A percentile compares a stretch with the other conserved stretches of the same genome.
These are phyloP conservation scores for Cadophora sp. DNA, from an alignment of 2,329 filamentous ascomycete species.

Conservation along the genomic window DNA sequence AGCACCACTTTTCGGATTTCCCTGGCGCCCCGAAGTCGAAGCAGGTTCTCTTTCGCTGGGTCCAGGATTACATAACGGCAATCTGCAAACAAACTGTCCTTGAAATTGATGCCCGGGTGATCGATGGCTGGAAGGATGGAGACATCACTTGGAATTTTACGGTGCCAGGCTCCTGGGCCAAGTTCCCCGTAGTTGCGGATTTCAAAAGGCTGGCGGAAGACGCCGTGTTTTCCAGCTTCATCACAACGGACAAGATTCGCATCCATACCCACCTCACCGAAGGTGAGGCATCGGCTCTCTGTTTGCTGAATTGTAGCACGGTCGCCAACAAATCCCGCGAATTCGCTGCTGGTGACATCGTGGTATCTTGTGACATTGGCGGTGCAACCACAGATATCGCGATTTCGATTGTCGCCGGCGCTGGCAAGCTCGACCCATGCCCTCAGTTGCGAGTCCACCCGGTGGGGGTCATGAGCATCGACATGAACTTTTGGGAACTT, in stretches of 20 bases:
- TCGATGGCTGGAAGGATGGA: not conserved
- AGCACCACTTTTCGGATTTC: not conserved
- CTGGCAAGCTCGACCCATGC: not conserved
- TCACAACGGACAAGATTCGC: not conserved
- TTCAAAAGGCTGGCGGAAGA: not conserved
- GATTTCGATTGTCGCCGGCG: not conserved
- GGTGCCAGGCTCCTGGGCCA: not conserved
- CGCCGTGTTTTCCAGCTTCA: not conserved
- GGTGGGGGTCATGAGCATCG: not conserved
- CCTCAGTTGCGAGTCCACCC: not conserved
- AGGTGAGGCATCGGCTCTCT: not conserved
- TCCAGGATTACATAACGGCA: not conserved
- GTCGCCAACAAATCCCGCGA: not conserved
- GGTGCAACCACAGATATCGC: not conserved
- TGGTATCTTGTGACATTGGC: not conserved
- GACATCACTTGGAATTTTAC: not conserved
- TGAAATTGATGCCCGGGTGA: not conserved
- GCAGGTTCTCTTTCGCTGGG: not conserved
- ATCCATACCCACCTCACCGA: not conserved
- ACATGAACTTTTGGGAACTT: not conserved
- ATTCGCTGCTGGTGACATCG: not conserved
- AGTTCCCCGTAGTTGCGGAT: not conserved
- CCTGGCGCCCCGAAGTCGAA: constrained; percentile 1
- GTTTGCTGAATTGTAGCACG: not conserved
- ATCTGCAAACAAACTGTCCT: not conserved